Evolutionary conservation across 495 filamentous ascomycete species (phyloP).

Genomic region (Penicillium herquei): DNA sequence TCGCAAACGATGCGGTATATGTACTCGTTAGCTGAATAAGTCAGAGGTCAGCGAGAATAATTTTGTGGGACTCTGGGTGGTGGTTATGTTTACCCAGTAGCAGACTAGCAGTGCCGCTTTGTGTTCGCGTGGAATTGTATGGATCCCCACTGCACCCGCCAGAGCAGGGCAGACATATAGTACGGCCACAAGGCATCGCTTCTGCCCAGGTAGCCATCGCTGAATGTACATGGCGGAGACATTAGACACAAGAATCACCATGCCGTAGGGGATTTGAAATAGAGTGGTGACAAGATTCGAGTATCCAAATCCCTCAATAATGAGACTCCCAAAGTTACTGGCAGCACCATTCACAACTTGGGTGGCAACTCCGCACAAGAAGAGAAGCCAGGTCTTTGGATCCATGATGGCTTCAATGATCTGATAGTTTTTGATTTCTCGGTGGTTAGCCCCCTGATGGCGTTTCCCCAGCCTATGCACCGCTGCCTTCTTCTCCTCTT

Average conservation of each 20-base stretch:
- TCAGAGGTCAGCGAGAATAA: background rate
- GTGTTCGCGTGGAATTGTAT: constrained; percentile 10
- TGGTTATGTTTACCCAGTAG: background rate
- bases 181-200: background rate
- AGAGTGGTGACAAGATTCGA: constrained; percentile 33
- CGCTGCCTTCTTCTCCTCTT: constrained; percentile 2
- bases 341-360: constrained; percentile 12
- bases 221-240: constrained; percentile 12
- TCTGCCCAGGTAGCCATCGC: constrained; percentile 13
- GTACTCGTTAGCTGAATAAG: background rate
- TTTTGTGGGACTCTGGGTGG: too few relatives aligned
- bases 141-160: constrained; percentile 12
- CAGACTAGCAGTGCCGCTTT: background rate
- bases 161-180: constrained; percentile 10
- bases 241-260: constrained; percentile 8
- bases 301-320: constrained; percentile 59
- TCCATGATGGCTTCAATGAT: constrained; percentile 7
- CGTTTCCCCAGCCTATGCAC: background rate
- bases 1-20: constrained; percentile 58
- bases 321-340: constrained; percentile 19
- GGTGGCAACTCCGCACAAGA: constrained; percentile 12
- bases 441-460: constrained; percentile 3
- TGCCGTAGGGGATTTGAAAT: constrained; percentile 46
- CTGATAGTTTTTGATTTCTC: constrained; percentile 9
- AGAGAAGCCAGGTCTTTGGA: constrained; percentile 13